A percentile compares a stretch with the other conserved stretches of the same genome.
These are phyloP conservation scores for Dothistroma pini DNA, from an alignment of 2,329 filamentous ascomycete species.

Conservation along the genomic window DNA sequence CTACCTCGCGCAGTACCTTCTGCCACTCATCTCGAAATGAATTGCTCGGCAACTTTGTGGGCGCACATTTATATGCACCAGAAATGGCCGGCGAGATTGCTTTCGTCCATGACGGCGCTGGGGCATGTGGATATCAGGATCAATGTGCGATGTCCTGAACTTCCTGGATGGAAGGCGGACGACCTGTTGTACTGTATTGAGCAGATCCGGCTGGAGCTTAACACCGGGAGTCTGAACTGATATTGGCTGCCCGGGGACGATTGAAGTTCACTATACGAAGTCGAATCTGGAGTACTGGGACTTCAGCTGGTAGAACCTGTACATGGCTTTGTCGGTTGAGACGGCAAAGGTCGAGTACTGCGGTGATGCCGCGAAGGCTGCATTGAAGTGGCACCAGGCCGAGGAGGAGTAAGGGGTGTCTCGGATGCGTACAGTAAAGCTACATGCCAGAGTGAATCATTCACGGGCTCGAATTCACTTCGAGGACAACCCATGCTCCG, in stretches of 20 bases:
- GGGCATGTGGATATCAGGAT: neutral
- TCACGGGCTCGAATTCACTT: too few relatives aligned
- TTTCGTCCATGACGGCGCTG: neutral
- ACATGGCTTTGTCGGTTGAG: neutral
- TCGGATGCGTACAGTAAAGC: neutral
- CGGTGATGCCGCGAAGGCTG: neutral
- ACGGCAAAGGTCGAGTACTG: neutral
- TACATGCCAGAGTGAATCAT: neutral
- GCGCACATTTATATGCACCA: neutral
- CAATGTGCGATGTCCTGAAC: neutral
- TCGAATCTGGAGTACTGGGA: neutral
- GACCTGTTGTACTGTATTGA: neutral
- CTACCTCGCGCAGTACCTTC: neutral
- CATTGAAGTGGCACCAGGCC: neutral
- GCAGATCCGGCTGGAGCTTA: neutral
- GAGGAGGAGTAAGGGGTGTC: too few relatives aligned
- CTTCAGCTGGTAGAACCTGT: neutral
- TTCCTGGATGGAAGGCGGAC: neutral
- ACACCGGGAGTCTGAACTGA: neutral
- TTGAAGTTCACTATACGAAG: neutral
- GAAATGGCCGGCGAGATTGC: neutral
- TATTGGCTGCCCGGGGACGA: neutral
- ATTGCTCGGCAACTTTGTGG: neutral
- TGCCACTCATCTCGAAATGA: neutral
- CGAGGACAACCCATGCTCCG: too few relatives aligned